Evolutionary conservation across 164 flowering plant genomes (phyloP).

Genomic region (Echeveria elegans): DNA sequence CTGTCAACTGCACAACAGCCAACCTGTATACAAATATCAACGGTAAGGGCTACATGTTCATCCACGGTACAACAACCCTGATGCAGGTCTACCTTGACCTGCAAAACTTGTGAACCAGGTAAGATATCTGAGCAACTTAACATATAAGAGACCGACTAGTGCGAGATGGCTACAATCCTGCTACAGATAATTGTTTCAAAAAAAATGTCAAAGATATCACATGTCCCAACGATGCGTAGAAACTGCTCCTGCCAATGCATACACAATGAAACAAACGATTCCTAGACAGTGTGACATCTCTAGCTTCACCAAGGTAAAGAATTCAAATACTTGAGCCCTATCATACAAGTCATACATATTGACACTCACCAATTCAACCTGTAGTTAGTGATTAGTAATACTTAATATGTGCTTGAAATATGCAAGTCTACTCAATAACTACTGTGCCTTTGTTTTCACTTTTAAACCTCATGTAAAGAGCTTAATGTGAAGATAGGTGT

Average conservation of each 20-base stretch:
- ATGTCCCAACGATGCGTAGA: neutral
- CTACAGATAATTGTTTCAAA: neutral
- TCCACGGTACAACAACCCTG: slow-evolving; percentile 14
- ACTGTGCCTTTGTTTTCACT: neutral
- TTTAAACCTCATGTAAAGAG: neutral
- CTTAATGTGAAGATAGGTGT: neutral
- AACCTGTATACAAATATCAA: slow-evolving; percentile 23
- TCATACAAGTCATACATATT: neutral
- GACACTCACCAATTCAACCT: neutral
- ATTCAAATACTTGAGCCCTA: too few relatives aligned
- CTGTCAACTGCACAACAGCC: slow-evolving; percentile 7
- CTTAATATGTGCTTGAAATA: neutral
- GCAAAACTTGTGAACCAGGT: slow-evolving; percentile 16
- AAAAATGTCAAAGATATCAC: neutral
- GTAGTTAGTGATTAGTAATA: neutral
- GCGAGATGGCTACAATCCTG: neutral
- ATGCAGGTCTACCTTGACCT: slow-evolving; percentile 27
- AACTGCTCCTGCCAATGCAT: neutral
- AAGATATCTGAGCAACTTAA: slow-evolving; percentile 3
- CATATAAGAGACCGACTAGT: neutral
- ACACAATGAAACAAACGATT: neutral
- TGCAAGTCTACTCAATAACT: neutral
- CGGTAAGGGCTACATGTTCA: slow-evolving; percentile 13
- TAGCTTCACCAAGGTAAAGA: too few relatives aligned
- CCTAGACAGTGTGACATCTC: neutral